Conservation (phyloP, 192 early-diverging fungal genomes). For the Coemansia sp. region DNA sequence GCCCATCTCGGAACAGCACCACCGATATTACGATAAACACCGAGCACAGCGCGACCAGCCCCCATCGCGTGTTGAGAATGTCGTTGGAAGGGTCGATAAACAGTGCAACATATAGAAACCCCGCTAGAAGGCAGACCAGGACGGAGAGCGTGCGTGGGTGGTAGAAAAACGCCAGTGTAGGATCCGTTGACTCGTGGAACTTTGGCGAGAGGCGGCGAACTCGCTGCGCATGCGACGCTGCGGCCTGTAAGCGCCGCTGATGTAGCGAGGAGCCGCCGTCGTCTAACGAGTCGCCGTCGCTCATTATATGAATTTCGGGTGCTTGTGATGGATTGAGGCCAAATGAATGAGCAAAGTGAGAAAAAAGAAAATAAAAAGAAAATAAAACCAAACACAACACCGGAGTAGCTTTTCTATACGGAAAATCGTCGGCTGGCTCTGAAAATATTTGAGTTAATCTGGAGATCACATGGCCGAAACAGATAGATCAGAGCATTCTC, state of each 20-base stretch:
- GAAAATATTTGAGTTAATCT: not conserved
- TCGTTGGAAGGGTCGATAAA: conserved; percentile 45
- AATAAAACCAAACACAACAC: not conserved
- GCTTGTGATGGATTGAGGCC: not conserved
- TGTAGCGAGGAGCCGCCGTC: conserved; percentile 7
- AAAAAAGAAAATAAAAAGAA: not conserved
- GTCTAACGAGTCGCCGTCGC: not conserved
- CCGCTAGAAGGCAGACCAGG: conserved; percentile 35
- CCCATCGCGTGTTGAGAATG: conserved; percentile 52
- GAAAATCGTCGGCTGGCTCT: not conserved
- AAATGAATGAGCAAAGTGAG: not conserved
- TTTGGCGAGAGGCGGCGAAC: conserved; percentile 25
- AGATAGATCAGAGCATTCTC: not conserved
- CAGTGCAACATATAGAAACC: conserved; percentile 51
- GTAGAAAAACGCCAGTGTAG: conserved; percentile 51
- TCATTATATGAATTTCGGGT: not conserved
- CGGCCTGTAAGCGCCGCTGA: conserved; percentile 24
- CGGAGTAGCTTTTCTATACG: too few species aligned
- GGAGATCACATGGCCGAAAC: conserved; percentile 9
- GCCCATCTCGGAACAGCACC: conserved; percentile 90
- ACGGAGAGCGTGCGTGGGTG: conserved; percentile 50
- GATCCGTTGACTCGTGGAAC: conserved; percentile 50
- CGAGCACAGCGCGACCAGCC: conserved; percentile 44
- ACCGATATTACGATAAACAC: conserved; percentile 81
- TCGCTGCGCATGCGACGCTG: not conserved